Percentiles rank a stretch among this genome's conserved stretches.
Evolutionary conservation across 1,139 yeast genomes (phyloP).

Genomic region (Candida albicans): DNA sequence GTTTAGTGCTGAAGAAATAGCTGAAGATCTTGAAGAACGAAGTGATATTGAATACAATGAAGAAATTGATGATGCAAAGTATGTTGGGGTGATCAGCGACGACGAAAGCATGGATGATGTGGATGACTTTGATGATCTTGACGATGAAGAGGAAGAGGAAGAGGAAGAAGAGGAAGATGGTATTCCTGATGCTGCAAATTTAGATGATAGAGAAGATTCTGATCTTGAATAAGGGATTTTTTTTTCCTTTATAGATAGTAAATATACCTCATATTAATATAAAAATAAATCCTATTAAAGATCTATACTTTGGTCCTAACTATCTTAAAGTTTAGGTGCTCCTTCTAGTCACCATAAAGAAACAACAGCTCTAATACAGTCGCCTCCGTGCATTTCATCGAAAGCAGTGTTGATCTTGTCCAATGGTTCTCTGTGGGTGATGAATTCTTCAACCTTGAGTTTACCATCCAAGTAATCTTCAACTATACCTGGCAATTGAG

Average conservation of each 20-base stretch:
- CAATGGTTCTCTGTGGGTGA: slow-evolving; percentile 84
- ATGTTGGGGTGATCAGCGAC: slow-evolving; percentile 25
- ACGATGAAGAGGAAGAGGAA: slow-evolving; percentile 24
- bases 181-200: slow-evolving; percentile 10
- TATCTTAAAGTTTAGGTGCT: slow-evolving; percentile 8
- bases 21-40: slow-evolving; percentile 21
- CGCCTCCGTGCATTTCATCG: slow-evolving; percentile 93
- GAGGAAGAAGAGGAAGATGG: slow-evolving; percentile 23
- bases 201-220: slow-evolving; percentile 26
- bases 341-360: slow-evolving; percentile 31
- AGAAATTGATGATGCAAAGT: slow-evolving; percentile 39
- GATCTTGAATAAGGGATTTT: slow-evolving; percentile 21
- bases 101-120: slow-evolving; percentile 20
- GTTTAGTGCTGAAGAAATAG: slow-evolving; percentile 34
- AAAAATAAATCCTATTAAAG: slow-evolving; percentile 1
- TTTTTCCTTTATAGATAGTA: slow-evolving; percentile 5
- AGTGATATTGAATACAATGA: slow-evolving; percentile 44
- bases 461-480: slow-evolving; percentile 80
- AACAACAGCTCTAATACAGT: slow-evolving; percentile 90
- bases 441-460: slow-evolving; percentile 90
- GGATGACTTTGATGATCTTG: slow-evolving; percentile 21
- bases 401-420: slow-evolving; percentile 83
- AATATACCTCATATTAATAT: slow-evolving; percentile 1
- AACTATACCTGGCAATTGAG: slow-evolving; percentile 90
- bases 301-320: neutral